Percentiles rank a stretch among this genome's conserved stretches.
These are phyloP conservation scores for Exophiala aquamarina DNA, from an alignment of 2,329 filamentous ascomycete species.

Conservation along the genomic window DNA sequence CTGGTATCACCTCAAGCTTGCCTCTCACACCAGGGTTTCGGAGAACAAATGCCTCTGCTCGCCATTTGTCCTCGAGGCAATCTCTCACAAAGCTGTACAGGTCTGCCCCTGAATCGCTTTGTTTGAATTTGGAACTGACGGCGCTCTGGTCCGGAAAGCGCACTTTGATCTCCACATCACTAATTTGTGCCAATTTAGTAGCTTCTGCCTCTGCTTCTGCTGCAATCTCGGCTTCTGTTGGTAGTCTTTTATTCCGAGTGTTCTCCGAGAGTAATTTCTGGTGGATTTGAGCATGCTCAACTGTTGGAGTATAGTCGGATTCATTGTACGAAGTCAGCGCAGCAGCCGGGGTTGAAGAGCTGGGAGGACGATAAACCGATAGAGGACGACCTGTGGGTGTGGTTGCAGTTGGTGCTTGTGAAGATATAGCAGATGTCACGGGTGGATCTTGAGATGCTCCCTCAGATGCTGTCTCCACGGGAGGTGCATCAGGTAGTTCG, in stretches of 20 bases:
- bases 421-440: constrained; percentile 8
- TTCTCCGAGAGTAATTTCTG: constrained; percentile 72
- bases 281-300: constrained; percentile 82
- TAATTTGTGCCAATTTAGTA: constrained; percentile 65
- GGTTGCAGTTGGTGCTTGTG: constrained; percentile 21
- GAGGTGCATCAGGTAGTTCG: constrained; percentile 10
- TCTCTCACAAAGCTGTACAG: constrained; percentile 72
- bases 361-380: constrained; percentile 74
- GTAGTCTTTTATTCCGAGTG: constrained; percentile 75
- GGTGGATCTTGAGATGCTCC: constrained; percentile 8
- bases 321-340: constrained; percentile 68
- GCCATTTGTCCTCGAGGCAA: constrained; percentile 62
- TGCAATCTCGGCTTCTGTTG: constrained; percentile 78
- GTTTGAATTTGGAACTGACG: constrained; percentile 69
- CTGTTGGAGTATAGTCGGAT: constrained; percentile 74
- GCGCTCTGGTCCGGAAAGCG: constrained; percentile 85
- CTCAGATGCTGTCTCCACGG: constrained; percentile 13
- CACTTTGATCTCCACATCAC: constrained; percentile 71
- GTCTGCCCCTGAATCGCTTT: constrained; percentile 65
- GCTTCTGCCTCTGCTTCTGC: constrained; percentile 66
- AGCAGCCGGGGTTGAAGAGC: constrained; percentile 70
- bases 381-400: constrained; percentile 50
- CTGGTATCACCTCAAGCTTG: constrained; percentile 48
- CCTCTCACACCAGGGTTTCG: constrained; percentile 55
- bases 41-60: constrained; percentile 69